Evolutionary conservation across 352 stramenopile species (phyloP).

Genomic region (Phytophthora fragariae): DNA sequence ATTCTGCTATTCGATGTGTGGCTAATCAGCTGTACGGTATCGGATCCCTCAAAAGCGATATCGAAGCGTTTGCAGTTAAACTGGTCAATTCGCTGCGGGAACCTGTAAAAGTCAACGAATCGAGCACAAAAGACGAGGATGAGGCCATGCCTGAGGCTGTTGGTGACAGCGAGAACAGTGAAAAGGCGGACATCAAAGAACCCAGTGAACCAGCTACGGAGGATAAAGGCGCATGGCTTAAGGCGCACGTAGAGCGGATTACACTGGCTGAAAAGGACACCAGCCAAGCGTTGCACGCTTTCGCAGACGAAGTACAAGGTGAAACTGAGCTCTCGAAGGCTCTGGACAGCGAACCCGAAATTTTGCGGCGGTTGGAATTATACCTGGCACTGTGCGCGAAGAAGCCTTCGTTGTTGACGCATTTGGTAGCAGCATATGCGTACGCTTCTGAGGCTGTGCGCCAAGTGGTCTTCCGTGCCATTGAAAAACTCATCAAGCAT

Average conservation of each 20-base stretch:
- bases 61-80: slow-evolving; percentile 69
- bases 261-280: slow-evolving; percentile 34
- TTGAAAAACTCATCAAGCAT: slow-evolving; percentile 90
- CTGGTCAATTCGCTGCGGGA: slow-evolving; percentile 65
- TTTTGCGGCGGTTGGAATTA: slow-evolving; percentile 75
- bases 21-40: slow-evolving; percentile 83
- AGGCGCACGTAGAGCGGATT: slow-evolving; percentile 39
- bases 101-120: slow-evolving; percentile 12
- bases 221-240: slow-evolving; percentile 29
- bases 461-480: slow-evolving; percentile 74
- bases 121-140: slow-evolving; percentile 33
- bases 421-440: slow-evolving; percentile 70
- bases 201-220: slow-evolving; percentile 10
- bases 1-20: slow-evolving; percentile 76
- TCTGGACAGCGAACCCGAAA: slow-evolving; percentile 60
- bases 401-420: slow-evolving; percentile 67
- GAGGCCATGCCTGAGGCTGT: slow-evolving; percentile 31
- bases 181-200: slow-evolving; percentile 14
- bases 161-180: slow-evolving; percentile 17
- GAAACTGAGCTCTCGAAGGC: slow-evolving; percentile 48
- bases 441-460: slow-evolving; percentile 67
- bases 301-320: slow-evolving; percentile 49
- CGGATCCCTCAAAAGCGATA: slow-evolving; percentile 52
- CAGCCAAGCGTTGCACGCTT: slow-evolving; percentile 47
- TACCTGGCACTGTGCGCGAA: slow-evolving; percentile 81